Evolutionary conservation across 129 eudicot species (phyloP), one percentile per base, ranked within the genome.

Genomic region (Chrysanthemum makinoi): DNA sequence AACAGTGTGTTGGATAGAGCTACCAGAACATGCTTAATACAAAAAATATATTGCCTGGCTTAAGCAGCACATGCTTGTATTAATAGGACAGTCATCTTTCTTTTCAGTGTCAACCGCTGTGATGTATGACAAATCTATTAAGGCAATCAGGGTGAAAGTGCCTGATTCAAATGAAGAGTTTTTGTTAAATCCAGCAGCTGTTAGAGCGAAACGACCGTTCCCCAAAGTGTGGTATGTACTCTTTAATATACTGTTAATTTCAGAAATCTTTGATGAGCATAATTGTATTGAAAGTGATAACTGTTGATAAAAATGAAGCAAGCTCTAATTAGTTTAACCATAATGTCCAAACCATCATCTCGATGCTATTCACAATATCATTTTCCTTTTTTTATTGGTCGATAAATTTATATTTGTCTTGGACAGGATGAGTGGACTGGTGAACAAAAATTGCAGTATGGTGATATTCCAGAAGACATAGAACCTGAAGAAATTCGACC

Each of bases 401-500:
- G 24, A n/a, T 63, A 24, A 4, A 50, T 5, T 44, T 63, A 24
- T 9, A 33, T 5, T 24, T 18, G 18, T 72, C 17, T 62, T 70
- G 65, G 62, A 68, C 84, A 88, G 96, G 96, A 91, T 69, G 96
- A 88, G 85, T 91, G 98, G 99, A 90, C 83, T 0, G 99, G 99
- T 0, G 99, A 95, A 73, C 97, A 90, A 81, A 95, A 90, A 70
- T 77, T 90, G 77, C 87, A 77, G 76, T 95, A 77, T 48, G 78
- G 84, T 61, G 97, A 95, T 62, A 73, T 95, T 61, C 88, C 96
- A 58, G 99, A 95, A 75, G 97, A 95, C 68, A 87, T 95, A 68
- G 97, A 95, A 76, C 99, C 99, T 16, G 91, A 88, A 81, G 99
- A 95, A 60, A 95, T 95, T 75, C 86, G 87, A 50, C 97, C 99